Evolutionary conservation across 805 yeast genomes (phyloP), one percentile per base, ranked within the genome.

Genomic region (Kurtzmaniella cleridarum): DNA sequence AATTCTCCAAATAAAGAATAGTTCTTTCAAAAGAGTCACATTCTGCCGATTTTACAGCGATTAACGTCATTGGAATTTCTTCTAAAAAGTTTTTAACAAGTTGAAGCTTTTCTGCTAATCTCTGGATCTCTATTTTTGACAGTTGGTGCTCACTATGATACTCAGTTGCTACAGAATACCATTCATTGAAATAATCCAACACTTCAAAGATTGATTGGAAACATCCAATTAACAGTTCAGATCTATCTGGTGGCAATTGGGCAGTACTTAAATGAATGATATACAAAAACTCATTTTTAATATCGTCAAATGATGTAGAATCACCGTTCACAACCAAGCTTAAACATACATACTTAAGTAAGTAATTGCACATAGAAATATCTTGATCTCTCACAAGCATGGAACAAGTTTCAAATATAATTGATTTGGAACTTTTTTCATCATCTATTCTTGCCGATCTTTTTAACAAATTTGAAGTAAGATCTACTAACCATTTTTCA

Each of bases 21-120:
- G 98, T 89, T 34, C 98, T 69, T 46, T 95, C 97, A 53, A 79
- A 88, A 0, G 95, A 81, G 34, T 79, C 85, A 43, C 95, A 85
- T 46, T 88, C 88, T 1, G 88, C 74, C 0, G 97, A 84, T 38
- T 93, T 70, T 27, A 72, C 68, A 0, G 96, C 96, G 50, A 93
- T 68, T 16, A 84, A 54, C 28, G 77, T 79, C 23, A 81, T 76
- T 0, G 95, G 85, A 8, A 90, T 72, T 2, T 61, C 53, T 2
- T 60, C 62, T 10, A 88, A 55, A 41, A 88, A 76, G 1, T 40
- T 36, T 34, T 70, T 70, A 3, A 78, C 78, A 23, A 41, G 44
- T 30, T 40, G 40, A 14, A 60, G 45, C 39, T 50, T 64, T 38
- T 55, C 64, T 32, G 53, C 63, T 48, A 52, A 17, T 29, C 47